phyloP scores from a whole-genome alignment of 2,329 filamentous ascomycete genomes.

The Calonectria henricotiae region DNA sequence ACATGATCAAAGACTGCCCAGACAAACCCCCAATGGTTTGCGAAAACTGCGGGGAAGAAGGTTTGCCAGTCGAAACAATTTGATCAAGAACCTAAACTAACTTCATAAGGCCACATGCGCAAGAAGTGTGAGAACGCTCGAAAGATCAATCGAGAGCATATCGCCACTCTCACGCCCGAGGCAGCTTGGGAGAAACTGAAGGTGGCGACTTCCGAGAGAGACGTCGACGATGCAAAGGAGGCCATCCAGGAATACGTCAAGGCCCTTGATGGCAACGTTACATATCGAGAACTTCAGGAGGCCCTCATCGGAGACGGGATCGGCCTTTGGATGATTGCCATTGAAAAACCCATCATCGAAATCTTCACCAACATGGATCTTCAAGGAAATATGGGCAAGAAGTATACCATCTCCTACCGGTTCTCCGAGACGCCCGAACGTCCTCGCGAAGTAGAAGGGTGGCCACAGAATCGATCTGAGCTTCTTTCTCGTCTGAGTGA shows the following conservation, averaged over 20 bases:
- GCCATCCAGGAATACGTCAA: slow-evolving; percentile 76
- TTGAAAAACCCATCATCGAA: slow-evolving; percentile 70
- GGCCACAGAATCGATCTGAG: slow-evolving; percentile 73
- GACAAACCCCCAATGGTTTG: slow-evolving; percentile 71
- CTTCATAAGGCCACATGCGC: slow-evolving; percentile 68
- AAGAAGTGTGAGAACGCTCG: slow-evolving; percentile 74
- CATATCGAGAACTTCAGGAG: slow-evolving; percentile 74
- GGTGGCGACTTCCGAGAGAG: slow-evolving; percentile 68
- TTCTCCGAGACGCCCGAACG: slow-evolving; percentile 72
- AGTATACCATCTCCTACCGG: slow-evolving; percentile 76
- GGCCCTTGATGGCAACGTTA: slow-evolving; percentile 68
- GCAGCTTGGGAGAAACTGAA: slow-evolving; percentile 73
- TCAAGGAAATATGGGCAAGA: slow-evolving; percentile 78
- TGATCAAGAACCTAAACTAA: slow-evolving; percentile 34
- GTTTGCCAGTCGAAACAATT: slow-evolving; percentile 57
- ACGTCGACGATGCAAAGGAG: slow-evolving; percentile 76
- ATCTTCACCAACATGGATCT: slow-evolving; percentile 82
- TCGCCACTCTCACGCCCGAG: slow-evolving; percentile 69
- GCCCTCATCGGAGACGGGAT: slow-evolving; percentile 71
- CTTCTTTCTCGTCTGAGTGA: slow-evolving; percentile 77
- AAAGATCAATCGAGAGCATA: slow-evolving; percentile 69
- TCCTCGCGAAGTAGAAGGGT: slow-evolving; percentile 72
- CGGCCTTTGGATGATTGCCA: slow-evolving; percentile 74
- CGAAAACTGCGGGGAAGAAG: slow-evolving; percentile 75
- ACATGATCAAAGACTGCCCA: slow-evolving; percentile 76